Evolutionary conservation across 345 rosid genomes (phyloP), one percentile per base, ranked within the genome.

Genomic region (Eucalyptus globulus): DNA sequence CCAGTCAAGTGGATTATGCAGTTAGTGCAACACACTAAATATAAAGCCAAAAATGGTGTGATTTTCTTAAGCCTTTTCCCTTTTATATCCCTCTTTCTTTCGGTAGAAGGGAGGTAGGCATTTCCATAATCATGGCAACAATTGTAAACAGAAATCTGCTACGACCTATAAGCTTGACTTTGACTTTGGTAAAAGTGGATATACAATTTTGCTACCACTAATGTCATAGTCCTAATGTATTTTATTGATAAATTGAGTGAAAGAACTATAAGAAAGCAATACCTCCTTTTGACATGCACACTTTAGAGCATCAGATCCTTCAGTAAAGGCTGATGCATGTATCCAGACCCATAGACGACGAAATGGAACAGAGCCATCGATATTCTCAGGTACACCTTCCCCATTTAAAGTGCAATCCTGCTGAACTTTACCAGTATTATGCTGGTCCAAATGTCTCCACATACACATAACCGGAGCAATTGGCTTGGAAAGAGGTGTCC

Each of bases 281-380:
- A 97, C 97, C 98, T 91, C 96, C 80, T 94, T 94, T 91, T 94
- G 93, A 92, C 95, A 96, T 88, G 97, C 96, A 67, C 89, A 89
- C 89, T 94, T 93, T 80, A 97, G 91, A 89, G 97, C 93, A 89
- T 90, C 92, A 93, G 87, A 96, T 93, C 96, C 99, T 92, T 97
- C 98, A 86, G 37, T 88, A 91, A 95, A 95, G 88, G 98, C 96
- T 62, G 96, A 94, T 90, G 97, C 96, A 96, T 97, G 99, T 89
- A 97, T 93, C 99, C 98, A 97, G 86, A 97, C 89, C 98, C 98
- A 97, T 85, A 96, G 91, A 91, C 93, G 95, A 80, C 95, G 91
- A 89, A 80, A 60, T 49, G 89, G 89, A 87, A 91, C 88, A 91
- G 51, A 44, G 60, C 80, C 31, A 56, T 51, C 92, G 19, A 65